Base-by-base conservation (phyloP, 1,284 basidiomycete species). In the Leccinum angustisporum region DNA sequence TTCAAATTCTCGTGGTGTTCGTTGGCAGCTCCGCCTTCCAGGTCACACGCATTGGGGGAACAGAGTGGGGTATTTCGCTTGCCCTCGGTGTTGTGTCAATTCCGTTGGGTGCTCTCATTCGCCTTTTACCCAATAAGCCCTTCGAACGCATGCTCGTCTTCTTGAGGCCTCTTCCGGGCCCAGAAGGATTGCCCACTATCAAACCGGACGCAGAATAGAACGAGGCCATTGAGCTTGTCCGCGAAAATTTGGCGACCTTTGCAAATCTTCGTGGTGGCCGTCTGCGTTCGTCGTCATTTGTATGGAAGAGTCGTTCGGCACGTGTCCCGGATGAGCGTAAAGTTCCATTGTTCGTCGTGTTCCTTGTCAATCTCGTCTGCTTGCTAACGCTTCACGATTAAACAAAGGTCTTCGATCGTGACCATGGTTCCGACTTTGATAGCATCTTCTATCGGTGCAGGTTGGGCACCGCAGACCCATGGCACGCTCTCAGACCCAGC, bases 41-140 rank as follows among this genome's bases (percentile, higher is more conserved):
- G 70, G 97, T 98, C n/a, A 88, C 86, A 1, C 81, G 74, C 5
- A 87, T 98, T 58, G 78, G 79, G 56, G 92, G 90, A 33, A 86
- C 85, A 48, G 94, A 97, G 75, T 99, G 97, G 97, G 95, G 86
- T 56, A 94, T 98, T 66, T 93, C 92, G 1, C 80, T 99, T 58
- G 88, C 91, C 27, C 84, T 97, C 55, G 97, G 97, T 48, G 70
- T 91, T 59, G 83, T 95, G 55, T 91, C 97, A 9, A 86, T 98
- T 64, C 97, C 96, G 3, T 81, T 98, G 67, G 97, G 94, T 60
- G 88, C 83, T 38, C 72, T 97, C 61, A 85, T 97, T 66, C 92
- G 97, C 43, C 74, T 87, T 46, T 76, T 97, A 25, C 97, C 97
- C 33, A 95, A 92, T 65, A 83, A 71, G 50, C 94, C 94, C 0